Evolutionary conservation across 1,284 basidiomycete species (phyloP), one percentile per base, ranked within the genome.

Genomic region (Entoloma clypeatum): DNA sequence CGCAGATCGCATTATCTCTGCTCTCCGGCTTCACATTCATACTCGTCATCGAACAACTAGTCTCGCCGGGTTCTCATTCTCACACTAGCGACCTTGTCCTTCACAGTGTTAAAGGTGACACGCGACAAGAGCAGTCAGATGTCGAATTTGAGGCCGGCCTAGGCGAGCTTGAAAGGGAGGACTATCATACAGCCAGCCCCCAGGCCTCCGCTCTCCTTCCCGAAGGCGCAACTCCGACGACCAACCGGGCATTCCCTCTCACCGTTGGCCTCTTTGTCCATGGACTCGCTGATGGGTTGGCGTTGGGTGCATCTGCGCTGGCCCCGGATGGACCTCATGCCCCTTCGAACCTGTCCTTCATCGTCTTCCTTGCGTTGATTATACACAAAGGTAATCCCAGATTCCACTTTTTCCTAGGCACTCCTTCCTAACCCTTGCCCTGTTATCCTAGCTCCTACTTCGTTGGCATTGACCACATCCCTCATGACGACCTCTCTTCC

Each of bases 221-320:
- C n/a, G n/a, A n/a, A n/a, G n/a, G n/a, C 8, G 47, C 46, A 9
- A 18, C 17, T 18, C 25, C 13, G 5, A 41, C 33, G 14, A 24
- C 44, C 2, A 32, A 29, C 10, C 50, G 63, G 53, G 78, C 77
- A 9, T 74, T 86, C 45, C 79, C 88, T 31, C 72, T 93, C 26
- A 91, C 91, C 0, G 61, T 95, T 4, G 93, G 92, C 0, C 67
- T 96, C 31, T 74, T 90, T 25, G 77, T 92, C 26, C 93, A 96
- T 58, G 88, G 84, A 2, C 69, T 92, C 22, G 87, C 92, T 0
- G 93, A 97, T 61, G 93, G 93, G 1, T 79, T 95, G 43, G 91
- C 91, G 1, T 66, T 97, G 33, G 93, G 92, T 19, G 86, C 91
- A 3, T 82, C 86, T 2, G 74, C 75, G 18, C 62, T 81, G 8